A percentile compares a stretch with the other conserved stretches of the same genome.
Evolutionary conservation across 352 stramenopile species (phyloP).

Genomic region (Phytopythium helicoides): DNA sequence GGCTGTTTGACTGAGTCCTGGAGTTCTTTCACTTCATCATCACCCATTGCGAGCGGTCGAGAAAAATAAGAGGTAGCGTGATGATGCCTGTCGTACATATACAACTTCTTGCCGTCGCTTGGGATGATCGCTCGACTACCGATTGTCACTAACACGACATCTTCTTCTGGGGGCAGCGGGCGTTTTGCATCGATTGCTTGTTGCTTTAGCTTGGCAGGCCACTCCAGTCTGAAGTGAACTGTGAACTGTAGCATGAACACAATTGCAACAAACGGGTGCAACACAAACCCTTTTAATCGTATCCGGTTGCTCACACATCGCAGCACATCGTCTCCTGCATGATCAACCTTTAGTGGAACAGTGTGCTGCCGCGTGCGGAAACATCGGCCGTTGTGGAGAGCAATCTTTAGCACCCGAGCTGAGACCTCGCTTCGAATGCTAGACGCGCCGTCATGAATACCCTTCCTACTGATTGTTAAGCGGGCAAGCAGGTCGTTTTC

Average conservation of each 20-base stretch:
- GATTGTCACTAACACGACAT: constrained; percentile 76
- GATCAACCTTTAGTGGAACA: constrained; percentile 63
- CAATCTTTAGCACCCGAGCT: constrained; percentile 75
- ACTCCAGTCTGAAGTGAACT: constrained; percentile 74
- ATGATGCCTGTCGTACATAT: constrained; percentile 63
- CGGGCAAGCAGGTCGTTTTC: constrained; percentile 62
- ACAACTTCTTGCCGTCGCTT: constrained; percentile 77
- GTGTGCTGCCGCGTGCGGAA: constrained; percentile 67
- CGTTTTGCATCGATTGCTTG: constrained; percentile 59
- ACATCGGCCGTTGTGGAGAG: constrained; percentile 87
- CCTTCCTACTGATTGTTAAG: constrained; percentile 60
- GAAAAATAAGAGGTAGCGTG: constrained; percentile 17
- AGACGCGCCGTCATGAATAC: constrained; percentile 41
- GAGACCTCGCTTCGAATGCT: constrained; percentile 69
- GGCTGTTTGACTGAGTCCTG: constrained; percentile 18
- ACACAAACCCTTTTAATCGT: constrained; percentile 70
- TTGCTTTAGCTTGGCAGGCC: constrained; percentile 63
- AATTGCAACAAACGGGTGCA: constrained; percentile 75
- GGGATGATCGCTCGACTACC: constrained; percentile 59
- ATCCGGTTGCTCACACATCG: constrained; percentile 40
- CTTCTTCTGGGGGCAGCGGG: constrained; percentile 54
- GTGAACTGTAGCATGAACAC: constrained; percentile 88
- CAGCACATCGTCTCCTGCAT: constrained; percentile 68
- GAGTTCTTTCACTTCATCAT: constrained; percentile 8
- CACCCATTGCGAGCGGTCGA: constrained; percentile 19